phyloP scores from a whole-genome alignment of 257 asterid species.

The Pogostemon cablin region DNA sequence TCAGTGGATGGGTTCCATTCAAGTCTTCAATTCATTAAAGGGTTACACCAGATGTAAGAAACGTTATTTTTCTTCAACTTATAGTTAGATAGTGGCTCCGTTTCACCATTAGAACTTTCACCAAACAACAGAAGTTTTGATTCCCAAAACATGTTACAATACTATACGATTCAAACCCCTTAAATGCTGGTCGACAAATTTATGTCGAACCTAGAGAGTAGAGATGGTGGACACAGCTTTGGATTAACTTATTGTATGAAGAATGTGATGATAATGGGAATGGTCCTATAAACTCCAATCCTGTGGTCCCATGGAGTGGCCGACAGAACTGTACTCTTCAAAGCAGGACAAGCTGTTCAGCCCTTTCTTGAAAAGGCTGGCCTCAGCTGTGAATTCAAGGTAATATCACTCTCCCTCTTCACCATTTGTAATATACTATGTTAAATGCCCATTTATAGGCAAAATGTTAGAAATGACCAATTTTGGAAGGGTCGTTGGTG shows the following conservation, averaged over 20 bases:
- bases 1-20: slow-evolving; percentile 98
- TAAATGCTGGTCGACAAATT: slow-evolving; percentile 14
- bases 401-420: slow-evolving; percentile 25
- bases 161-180: slow-evolving; percentile 18
- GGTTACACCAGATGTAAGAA: slow-evolving; percentile 71
- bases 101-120: neutral
- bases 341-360: slow-evolving; percentile 98
- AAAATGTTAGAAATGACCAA: too few species aligned
- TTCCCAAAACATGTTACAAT: neutral
- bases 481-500: too few species aligned
- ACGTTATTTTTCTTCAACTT: slow-evolving; percentile 46
- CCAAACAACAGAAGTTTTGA: slow-evolving; percentile 16
- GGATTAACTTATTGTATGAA: slow-evolving; percentile 27
- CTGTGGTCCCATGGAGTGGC: slow-evolving; percentile 91
- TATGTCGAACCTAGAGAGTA: slow-evolving; percentile 22
- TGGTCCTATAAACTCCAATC: slow-evolving; percentile 71
- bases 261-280: slow-evolving; percentile 17
- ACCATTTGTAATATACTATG: too few species aligned
- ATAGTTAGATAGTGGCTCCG: neutral
- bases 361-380: slow-evolving; percentile 80
- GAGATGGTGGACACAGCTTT: slow-evolving; percentile 20
- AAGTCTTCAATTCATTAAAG: slow-evolving; percentile 63
- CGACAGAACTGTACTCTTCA: slow-evolving; percentile 75
- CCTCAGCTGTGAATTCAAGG: slow-evolving; percentile 83
- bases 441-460: slow-evolving; percentile 8